Conservation (phyloP, 495 filamentous ascomycete species). For the Talaromyces borbonicus region DNA sequence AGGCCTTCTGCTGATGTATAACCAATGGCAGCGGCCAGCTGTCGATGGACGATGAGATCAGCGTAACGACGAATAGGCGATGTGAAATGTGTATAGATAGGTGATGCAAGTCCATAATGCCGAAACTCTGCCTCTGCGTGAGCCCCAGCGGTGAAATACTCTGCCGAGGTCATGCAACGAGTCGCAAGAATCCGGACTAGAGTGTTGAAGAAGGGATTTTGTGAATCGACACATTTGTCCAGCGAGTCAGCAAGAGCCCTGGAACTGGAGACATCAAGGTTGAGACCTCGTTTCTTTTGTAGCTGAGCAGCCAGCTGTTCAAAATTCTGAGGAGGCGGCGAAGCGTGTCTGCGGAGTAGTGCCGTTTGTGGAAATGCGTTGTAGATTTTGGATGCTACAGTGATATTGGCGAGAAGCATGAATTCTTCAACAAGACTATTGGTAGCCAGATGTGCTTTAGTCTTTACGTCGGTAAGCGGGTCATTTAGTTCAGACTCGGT, state of each 20-base stretch:
- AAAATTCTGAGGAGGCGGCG: constrained; percentile 91
- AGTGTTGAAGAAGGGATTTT: constrained; percentile 98
- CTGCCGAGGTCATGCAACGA: constrained; percentile 97
- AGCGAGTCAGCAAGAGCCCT: constrained; percentile 85
- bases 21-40: constrained; percentile 88
- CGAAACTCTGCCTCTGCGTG: constrained; percentile 89
- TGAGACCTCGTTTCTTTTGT: constrained; percentile 68
- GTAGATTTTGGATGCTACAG: constrained; percentile 79
- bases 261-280: constrained; percentile 72
- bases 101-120: constrained; percentile 88
- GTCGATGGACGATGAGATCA: constrained; percentile 85
- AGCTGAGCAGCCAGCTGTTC: constrained; percentile 87
- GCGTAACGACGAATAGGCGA: constrained; percentile 95
- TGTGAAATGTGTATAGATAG: constrained; percentile 99
- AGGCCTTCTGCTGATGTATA: constrained; percentile 71
- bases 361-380: constrained; percentile 89
- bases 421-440: constrained; percentile 98
- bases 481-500: constrained; percentile 92
- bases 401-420: constrained; percentile 97
- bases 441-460: constrained; percentile 85
- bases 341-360: constrained; percentile 80
- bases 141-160: constrained; percentile 93
- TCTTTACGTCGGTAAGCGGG: constrained; percentile 84
- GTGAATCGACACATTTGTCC: constrained; percentile 67
- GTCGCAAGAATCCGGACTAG: constrained; percentile 94